Percentiles rank a stretch among this genome's conserved stretches.
These are phyloP conservation scores for Penicillium crystallinum DNA, from an alignment of 495 filamentous ascomycete genomes.

Conservation along the genomic window DNA sequence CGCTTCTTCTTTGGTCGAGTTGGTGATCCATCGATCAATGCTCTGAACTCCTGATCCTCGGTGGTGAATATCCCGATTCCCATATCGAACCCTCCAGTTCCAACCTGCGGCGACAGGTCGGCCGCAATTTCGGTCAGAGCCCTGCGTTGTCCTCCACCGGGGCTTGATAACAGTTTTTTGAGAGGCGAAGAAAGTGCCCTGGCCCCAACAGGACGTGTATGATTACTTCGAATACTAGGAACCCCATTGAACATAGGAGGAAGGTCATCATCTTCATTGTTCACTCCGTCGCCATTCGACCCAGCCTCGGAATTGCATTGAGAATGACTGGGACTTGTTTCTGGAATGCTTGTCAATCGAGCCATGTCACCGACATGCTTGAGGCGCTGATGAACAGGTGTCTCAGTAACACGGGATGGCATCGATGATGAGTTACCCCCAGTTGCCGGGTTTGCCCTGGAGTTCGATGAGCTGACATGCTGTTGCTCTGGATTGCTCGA, in stretches of 20 bases:
- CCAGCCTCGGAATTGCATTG: slow-evolving; percentile 25
- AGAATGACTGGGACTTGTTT: slow-evolving; percentile 37
- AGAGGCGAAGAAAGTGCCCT: slow-evolving; percentile 29
- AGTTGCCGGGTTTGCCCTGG: slow-evolving; percentile 2
- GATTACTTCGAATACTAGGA: slow-evolving; percentile 14
- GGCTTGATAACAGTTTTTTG: slow-evolving; percentile 37
- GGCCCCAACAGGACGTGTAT: slow-evolving; percentile 19
- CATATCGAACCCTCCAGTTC: slow-evolving; percentile 31
- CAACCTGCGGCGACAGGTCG: slow-evolving; percentile 38
- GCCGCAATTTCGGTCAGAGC: slow-evolving; percentile 44
- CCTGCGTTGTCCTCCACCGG: slow-evolving; percentile 39
- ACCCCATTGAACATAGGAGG: slow-evolving; percentile 29
- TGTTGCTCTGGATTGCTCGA: slow-evolving; percentile 14
- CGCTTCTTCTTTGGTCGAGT: slow-evolving; percentile 36
- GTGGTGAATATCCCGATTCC: slow-evolving; percentile 39
- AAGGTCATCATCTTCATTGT: slow-evolving; percentile 42
- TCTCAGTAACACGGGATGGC: slow-evolving; percentile 39
- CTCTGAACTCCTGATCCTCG: slow-evolving; percentile 41
- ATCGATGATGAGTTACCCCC: slow-evolving; percentile 37
- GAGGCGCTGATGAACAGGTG: slow-evolving; percentile 30
- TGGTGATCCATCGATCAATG: slow-evolving; percentile 32
- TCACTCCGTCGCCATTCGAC: slow-evolving; percentile 22
- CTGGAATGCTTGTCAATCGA: slow-evolving; percentile 35
- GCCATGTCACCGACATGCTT: slow-evolving; percentile 24
- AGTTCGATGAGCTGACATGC: neutral